phyloP scores from a whole-genome alignment of 441 rosid genomes.

The Croton laevigatus region DNA sequence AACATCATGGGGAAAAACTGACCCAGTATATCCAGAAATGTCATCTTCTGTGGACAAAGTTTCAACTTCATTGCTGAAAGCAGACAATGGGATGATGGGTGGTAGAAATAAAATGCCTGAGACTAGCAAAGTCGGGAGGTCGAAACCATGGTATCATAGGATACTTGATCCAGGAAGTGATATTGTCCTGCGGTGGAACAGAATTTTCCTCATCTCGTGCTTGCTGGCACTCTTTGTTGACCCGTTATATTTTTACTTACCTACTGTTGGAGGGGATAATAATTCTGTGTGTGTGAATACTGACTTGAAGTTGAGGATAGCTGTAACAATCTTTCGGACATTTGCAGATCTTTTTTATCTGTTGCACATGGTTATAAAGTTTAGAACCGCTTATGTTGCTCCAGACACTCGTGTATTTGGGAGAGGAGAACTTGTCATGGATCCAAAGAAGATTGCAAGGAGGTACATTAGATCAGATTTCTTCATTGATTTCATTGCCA shows the following conservation, averaged over 20 bases:
- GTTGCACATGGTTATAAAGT: conserved; percentile 75
- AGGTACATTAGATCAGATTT: conserved; percentile 78
- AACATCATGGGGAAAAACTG: conserved; percentile 45
- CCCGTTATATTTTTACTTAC: conserved; percentile 80
- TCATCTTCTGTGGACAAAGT: conserved; percentile 43
- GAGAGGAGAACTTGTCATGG: conserved; percentile 96
- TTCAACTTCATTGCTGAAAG: conserved; percentile 48
- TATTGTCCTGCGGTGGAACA: conserved; percentile 75
- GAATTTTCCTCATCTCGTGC: conserved; percentile 72
- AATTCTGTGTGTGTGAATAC: conserved; percentile 51
- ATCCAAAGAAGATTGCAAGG: conserved; percentile 68
- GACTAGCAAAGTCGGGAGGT: conserved; percentile 37
- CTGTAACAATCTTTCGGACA: conserved; percentile 71
- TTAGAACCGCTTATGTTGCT: conserved; percentile 85
- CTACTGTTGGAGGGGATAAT: conserved; percentile 44
- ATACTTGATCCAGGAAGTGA: conserved; percentile 90
- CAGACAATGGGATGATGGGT: conserved; percentile 48
- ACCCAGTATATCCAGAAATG: conserved; percentile 41
- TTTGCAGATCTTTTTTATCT: conserved; percentile 84
- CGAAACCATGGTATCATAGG: conserved; percentile 61
- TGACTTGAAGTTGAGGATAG: conserved; percentile 52
- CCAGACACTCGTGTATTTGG: conserved; percentile 89
- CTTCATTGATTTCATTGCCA: conserved; percentile 88
- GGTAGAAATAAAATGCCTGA: conserved; percentile 45
- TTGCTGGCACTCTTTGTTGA: conserved; percentile 89